Evolutionary conservation across 768 basidiomycete genomes (phyloP), one percentile per base, ranked within the genome.

Genomic region (Amanita molliuscula): DNA sequence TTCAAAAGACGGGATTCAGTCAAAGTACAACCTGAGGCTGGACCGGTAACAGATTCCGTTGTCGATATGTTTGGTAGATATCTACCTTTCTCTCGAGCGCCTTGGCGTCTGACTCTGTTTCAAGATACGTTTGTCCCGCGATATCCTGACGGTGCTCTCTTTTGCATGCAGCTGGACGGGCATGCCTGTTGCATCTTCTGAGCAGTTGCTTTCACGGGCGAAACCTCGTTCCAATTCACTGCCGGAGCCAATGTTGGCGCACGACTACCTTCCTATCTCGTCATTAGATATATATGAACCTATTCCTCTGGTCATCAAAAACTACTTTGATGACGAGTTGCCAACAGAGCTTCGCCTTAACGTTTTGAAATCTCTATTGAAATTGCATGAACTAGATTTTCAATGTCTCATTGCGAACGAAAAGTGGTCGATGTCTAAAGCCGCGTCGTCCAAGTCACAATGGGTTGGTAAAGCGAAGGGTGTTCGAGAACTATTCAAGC

Each of bases 381-480:
- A 67, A 2, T 54, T 84, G 15, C 75, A 86, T 55, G 78, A 82
- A 58, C 68, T 62, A 6, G 88, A 87, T 53, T 71, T 82, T 58
- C 56, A 70, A 45, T 69, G 67, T 34, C 56, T 67, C 11, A 55
- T 77, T 16, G 56, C 56, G 2, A 72, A 73, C 33, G 72, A 68
- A 3, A 70, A 71, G 37, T 86, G 88, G 82, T 78, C 80, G 9
- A 71, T 72, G 23, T 65, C 67, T 11, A 81, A 72, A 53, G 87
- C 89, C 0, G 67, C 73, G 2, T 80, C 79, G 6, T 73, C 74
- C 2, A 78, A 72, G 58, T 73, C 74, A 48, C 78, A 76, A 57
- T 92, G 88, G 86, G 75, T 84, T 9, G 92, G 92, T 5, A 72
- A 73, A 53, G 79, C 85, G 47, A 79, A 73, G 55, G 92, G 86